Evolutionary conservation across 2,329 filamentous ascomycete species (phyloP).

Genomic region (Pseudocercospora fuligena): DNA sequence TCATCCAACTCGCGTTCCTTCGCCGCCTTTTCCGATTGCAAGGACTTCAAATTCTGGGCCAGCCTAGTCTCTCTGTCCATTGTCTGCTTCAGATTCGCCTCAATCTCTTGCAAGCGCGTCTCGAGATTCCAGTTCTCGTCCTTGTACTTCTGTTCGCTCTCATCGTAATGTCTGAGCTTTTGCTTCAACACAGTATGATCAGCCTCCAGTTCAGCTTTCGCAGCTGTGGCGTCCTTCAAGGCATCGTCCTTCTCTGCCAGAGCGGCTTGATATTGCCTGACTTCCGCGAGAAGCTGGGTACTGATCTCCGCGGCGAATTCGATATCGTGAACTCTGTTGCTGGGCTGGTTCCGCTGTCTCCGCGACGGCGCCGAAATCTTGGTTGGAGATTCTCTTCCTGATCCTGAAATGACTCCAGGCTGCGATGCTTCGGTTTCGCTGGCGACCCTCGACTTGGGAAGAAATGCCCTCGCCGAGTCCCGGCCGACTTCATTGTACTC

Average conservation of each 20-base stretch:
- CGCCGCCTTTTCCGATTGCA: constrained; percentile 75
- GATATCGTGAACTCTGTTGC: constrained; percentile 89
- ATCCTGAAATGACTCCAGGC: constrained; percentile 69
- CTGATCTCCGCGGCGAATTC: constrained; percentile 99
- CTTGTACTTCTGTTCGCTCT: constrained; percentile 94
- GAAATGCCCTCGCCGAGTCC: constrained; percentile 85
- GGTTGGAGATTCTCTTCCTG: constrained; percentile 82
- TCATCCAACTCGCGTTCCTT: constrained; percentile 90
- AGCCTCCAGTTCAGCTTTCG: constrained; percentile 79
- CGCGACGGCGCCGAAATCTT: constrained; percentile 81
- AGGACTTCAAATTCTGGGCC: constrained; percentile 69
- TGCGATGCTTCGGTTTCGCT: constrained; percentile 34
- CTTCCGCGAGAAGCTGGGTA: constrained; percentile 89
- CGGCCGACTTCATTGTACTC: constrained; percentile 94
- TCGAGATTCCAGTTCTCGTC: constrained; percentile 99
- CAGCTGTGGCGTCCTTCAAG: constrained; percentile 73
- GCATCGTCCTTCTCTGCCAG: constrained; percentile 87
- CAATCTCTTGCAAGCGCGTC: constrained; percentile 84
- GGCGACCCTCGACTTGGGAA: constrained; percentile 67
- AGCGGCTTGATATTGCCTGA: constrained; percentile 84
- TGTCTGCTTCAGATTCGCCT: constrained; percentile 73
- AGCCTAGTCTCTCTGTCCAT: constrained; percentile 83
- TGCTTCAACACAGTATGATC: constrained; percentile 81
- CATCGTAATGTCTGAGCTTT: constrained; percentile 80
- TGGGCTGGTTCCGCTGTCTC: constrained; percentile 86